phyloP scores from a whole-genome alignment of 352 stramenopile genomes.

The Phytophthora cryptogea region DNA sequence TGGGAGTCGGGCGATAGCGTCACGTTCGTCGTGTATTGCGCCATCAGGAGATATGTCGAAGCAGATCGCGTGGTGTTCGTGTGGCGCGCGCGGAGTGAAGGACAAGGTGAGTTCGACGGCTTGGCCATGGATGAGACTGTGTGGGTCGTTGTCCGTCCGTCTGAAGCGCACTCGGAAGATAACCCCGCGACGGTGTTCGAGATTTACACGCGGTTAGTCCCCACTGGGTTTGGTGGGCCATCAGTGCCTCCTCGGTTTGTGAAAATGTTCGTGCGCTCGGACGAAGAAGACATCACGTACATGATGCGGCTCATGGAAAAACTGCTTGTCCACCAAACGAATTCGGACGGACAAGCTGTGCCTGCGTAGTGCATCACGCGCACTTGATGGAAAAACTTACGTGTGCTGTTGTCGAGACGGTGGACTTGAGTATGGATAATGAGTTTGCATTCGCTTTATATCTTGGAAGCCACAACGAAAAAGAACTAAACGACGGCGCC shows the following conservation, averaged over 20 bases:
- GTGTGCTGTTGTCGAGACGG: neutral
- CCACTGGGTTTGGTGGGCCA: slow-evolving; percentile 23
- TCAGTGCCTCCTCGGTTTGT: slow-evolving; percentile 25
- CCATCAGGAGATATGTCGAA: slow-evolving; percentile 52
- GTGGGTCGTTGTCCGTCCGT: slow-evolving; percentile 41
- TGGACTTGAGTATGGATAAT: slow-evolving; percentile 8
- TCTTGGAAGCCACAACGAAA: neutral
- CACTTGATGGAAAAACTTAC: neutral
- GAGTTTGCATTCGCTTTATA: neutral
- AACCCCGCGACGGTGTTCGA: slow-evolving; percentile 26
- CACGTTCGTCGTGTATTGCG: slow-evolving; percentile 25
- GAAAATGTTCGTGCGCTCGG: slow-evolving; percentile 30
- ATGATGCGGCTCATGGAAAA: slow-evolving; percentile 32
- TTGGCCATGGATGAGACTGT: slow-evolving; percentile 60
- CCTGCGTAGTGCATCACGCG: slow-evolving; percentile 4
- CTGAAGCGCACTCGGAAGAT: slow-evolving; percentile 9
- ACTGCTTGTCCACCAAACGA: slow-evolving; percentile 22
- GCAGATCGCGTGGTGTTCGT: slow-evolving; percentile 52
- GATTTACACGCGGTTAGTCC: slow-evolving; percentile 31
- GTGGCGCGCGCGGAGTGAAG: slow-evolving; percentile 49
- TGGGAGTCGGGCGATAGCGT: slow-evolving; percentile 30
- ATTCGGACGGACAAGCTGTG: slow-evolving; percentile 8
- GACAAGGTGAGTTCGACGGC: slow-evolving; percentile 38
- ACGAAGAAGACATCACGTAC: slow-evolving; percentile 34
- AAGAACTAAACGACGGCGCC: neutral